These are phyloP conservation scores for Hygrophoropsis aurantiaca DNA, from an alignment of 768 basidiomycete species.

Conservation along the genomic window DNA sequence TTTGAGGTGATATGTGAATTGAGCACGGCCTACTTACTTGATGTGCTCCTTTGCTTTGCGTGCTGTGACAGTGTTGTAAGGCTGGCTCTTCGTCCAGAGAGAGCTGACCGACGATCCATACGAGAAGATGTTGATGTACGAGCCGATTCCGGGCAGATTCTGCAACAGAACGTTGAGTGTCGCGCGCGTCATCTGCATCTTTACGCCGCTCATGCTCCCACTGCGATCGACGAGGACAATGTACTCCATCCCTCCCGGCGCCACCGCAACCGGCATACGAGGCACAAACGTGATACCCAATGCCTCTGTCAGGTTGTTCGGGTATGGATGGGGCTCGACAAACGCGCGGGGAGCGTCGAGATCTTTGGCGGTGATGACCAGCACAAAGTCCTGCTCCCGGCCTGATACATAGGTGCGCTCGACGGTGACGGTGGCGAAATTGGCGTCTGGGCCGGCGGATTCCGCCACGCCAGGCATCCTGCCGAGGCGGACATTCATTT, in stretches of 20 bases:
- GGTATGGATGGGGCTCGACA: neutral
- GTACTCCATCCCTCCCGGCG: neutral
- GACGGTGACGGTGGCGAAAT: neutral
- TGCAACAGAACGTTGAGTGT: conserved; percentile 7
- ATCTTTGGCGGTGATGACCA: neutral
- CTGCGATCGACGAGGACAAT: conserved; percentile 2
- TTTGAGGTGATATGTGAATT: neutral
- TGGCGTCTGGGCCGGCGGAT: too few species aligned
- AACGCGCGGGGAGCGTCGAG: neutral
- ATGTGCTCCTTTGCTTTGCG: conserved; percentile 4
- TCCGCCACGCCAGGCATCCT: too few species aligned
- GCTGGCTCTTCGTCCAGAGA: neutral
- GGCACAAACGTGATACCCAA: neutral
- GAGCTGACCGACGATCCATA: conserved; percentile 1
- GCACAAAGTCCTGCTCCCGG: neutral
- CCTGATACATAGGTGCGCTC: neutral
- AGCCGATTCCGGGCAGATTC: conserved; percentile 2
- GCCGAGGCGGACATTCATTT: too few species aligned
- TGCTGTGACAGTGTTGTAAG: neutral
- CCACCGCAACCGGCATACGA: neutral
- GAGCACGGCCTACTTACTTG: neutral
- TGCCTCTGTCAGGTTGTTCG: neutral
- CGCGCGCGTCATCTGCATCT: neutral
- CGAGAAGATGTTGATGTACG: conserved; percentile 7
- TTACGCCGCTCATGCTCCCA: neutral